Base-by-base conservation (phyloP, 140 eudicot genomes). In the Anethum foeniculum region DNA sequence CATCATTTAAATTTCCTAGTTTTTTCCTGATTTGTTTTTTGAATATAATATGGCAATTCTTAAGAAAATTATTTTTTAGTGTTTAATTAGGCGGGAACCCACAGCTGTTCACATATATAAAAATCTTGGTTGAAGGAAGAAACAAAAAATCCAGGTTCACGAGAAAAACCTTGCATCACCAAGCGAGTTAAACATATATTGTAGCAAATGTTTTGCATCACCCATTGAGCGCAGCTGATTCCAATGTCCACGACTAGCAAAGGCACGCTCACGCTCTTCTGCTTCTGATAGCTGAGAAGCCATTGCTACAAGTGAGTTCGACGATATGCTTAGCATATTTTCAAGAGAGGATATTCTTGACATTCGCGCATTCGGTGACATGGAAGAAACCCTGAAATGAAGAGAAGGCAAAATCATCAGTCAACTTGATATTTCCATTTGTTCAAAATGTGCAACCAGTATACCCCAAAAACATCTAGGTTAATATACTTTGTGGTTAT, bases 271-370 rank as follows among this genome's bases (percentile, higher is more conserved):
- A 43, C 98, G 81, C 82, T 94, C 98, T 88, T 94, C 98, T 28
- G 98, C 98, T 51, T 92, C 97, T 10, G 98, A 94, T 52, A 92
- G 96, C 86, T 94, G 98, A 81, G 98, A 92, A 83, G 98, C 98
- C 98, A 94, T 94, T 27, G 90, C 85, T 47, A 94, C 98, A 54
- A 94, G 94, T 47, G 98, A 94, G 83, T 89, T 92, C 23, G 98
- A 94, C 11, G 98, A 86, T 77, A 94, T 88, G 90, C 89, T 86
- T 54, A 94, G 80, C 98, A 94, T 94, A 87, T 85, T 92, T 56
- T 94, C 98, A n/a, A 94, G 85, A 68, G 98, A 92, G 30, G 96
- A 87, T 79, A 92, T 92, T 85, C 98, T 89, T 1, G 98, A 92
- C 93, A 87, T 90, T 88, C 96, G 86, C 25, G 98, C 96, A 74